Base-by-base conservation (phyloP, 2,329 filamentous ascomycete genomes). In the Penicillium thymicola region DNA sequence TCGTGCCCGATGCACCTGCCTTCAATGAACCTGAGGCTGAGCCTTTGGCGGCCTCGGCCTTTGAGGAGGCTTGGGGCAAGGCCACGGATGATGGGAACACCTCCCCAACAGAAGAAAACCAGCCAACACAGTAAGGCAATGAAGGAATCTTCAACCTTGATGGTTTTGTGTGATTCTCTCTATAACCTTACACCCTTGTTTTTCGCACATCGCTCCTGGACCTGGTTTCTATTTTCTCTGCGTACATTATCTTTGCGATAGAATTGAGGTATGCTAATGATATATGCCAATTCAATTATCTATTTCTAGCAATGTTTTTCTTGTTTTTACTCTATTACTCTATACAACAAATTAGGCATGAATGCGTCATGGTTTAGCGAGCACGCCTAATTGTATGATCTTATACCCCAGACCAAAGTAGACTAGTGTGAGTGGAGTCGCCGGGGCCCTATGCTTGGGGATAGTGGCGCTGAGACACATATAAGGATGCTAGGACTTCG, bases 41-140 rank as follows among this genome's bases (percentile, higher is more conserved):
- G 52, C 28, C 44, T 43, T 41, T 34, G 38, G 63, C 59, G n/a
- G 65, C 72, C 10, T 67, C 67, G 1, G 67, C 65, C 5, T 72
- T 73, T 38, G 73, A 75, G 57, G 55, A 62, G 49, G 72, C 72
- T 11, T 75, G 72, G 72, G 72, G 71, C 1, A 75, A 73, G 58
- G 72, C 72, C 9, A 64, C 72, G 11, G 69, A 71, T 34, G 69
- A 71, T 36, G 59, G 50, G 13, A 52, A 55, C 11, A n/a, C 41
- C 14, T 45, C 60, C 18, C 25, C 50, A n/a, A 40, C 57, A 30
- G 49, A 56, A 8, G 54, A 59, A 37, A 45, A n/a, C 10, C 44
- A 54, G 32, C 36, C 50, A 28, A 34, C 10, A 21, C 32, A 51
- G 16, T 52, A 43, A 56, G 10, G 4, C 30, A 37, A 32, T 30